phyloP scores from a whole-genome alignment of 2,329 filamentous ascomycete species.

The Ophiocordyceps polyrhachis-furcata region DNA sequence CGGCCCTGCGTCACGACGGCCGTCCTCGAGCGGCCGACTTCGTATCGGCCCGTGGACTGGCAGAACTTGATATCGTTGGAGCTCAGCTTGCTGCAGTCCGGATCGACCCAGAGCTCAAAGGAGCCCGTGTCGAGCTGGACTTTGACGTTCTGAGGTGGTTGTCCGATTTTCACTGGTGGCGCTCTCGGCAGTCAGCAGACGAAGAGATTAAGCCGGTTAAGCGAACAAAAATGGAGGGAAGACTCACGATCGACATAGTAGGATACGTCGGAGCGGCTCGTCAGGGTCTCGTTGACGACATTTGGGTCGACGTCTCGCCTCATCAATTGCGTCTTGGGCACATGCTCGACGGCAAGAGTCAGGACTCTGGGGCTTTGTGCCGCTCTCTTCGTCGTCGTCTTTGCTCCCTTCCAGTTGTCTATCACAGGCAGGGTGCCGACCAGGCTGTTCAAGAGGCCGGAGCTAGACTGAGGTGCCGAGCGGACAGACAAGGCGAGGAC shows the following conservation, averaged over 20 bases:
- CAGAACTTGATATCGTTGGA: constrained; percentile 24
- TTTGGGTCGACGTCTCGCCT: neutral
- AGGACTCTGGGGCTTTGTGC: neutral
- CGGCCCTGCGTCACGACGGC: constrained; percentile 12
- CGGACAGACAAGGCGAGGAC: neutral
- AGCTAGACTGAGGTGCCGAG: neutral
- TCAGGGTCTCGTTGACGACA: neutral
- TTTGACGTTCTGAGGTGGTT: constrained; percentile 31
- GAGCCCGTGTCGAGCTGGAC: constrained; percentile 41
- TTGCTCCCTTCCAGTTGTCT: neutral
- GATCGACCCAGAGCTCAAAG: constrained; percentile 45
- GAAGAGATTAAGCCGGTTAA: neutral
- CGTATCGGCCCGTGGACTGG: constrained; percentile 24
- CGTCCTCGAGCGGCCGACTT: constrained; percentile 21
- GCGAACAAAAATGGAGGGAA: neutral
- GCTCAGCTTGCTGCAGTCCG: constrained; percentile 30
- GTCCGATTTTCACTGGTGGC: constrained; percentile 20
- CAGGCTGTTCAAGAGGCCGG: neutral
- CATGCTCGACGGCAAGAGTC: neutral
- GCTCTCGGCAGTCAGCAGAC: neutral
- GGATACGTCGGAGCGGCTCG: neutral
- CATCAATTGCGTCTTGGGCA: neutral
- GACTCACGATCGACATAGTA: neutral
- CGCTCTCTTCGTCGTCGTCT: neutral
- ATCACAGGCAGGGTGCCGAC: neutral